These are phyloP conservation scores for Globisporangium middletonii DNA, from an alignment of 352 stramenopile species.

Conservation along the genomic window DNA sequence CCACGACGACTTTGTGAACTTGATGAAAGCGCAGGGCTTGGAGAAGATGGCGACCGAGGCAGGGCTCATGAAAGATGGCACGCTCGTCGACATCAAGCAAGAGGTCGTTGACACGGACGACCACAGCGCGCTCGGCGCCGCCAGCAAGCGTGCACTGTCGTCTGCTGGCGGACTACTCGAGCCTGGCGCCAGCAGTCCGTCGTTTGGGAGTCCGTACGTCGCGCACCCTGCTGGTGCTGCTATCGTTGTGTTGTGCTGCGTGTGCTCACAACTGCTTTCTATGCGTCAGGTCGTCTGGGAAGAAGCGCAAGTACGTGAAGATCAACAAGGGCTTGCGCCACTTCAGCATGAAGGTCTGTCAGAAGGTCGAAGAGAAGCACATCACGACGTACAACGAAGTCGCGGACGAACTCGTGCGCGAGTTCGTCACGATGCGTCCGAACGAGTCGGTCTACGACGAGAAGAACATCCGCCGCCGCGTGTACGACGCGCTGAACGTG, in stretches of 20 bases:
- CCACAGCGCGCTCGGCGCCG: not conserved
- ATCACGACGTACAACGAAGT: slow-evolving; percentile 96
- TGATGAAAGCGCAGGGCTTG: slow-evolving; percentile 80
- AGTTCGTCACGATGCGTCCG: slow-evolving; percentile 84
- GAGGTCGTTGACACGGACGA: slow-evolving; percentile 14
- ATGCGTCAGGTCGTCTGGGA: slow-evolving; percentile 37
- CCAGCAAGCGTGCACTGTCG: slow-evolving; percentile 22
- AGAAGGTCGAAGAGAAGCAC: slow-evolving; percentile 96
- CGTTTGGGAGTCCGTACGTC: slow-evolving; percentile 56
- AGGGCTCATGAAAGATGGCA: slow-evolving; percentile 67
- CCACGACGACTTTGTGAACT: slow-evolving; percentile 83
- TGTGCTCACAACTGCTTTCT: not conserved
- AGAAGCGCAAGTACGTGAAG: slow-evolving; percentile 81
- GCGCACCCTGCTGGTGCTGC: not conserved
- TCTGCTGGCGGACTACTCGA: slow-evolving; percentile 15
- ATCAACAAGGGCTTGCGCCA: slow-evolving; percentile 91
- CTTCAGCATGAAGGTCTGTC: slow-evolving; percentile 95
- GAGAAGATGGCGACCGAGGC: slow-evolving; percentile 82
- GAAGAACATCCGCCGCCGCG: slow-evolving; percentile 94
- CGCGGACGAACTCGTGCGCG: slow-evolving; percentile 88
- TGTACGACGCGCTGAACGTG: slow-evolving; percentile 97
- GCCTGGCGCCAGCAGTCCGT: slow-evolving; percentile 26
- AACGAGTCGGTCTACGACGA: slow-evolving; percentile 88
- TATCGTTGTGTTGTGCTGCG: slow-evolving; percentile 1
- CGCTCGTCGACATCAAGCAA: slow-evolving; percentile 56